Evolutionary conservation across 768 basidiomycete species (phyloP).

Genomic region (Mycena vitilis): DNA sequence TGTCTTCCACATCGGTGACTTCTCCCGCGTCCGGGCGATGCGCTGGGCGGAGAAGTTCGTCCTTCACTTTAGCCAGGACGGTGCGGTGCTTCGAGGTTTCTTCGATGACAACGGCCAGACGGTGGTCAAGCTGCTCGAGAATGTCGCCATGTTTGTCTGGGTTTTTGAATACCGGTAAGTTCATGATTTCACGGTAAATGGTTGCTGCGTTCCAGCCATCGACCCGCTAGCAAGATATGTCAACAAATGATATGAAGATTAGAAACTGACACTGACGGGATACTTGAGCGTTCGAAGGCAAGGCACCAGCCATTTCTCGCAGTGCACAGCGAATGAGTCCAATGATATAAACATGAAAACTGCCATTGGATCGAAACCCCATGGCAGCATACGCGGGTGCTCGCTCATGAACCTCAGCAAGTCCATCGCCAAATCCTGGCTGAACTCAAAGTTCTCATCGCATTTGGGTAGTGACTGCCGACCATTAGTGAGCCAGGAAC

Average conservation of each 20-base stretch:
- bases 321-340: not conserved
- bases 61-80: not conserved
- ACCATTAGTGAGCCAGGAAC: no score
- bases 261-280: not conserved
- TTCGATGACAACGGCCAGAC: not conserved
- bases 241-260: not conserved
- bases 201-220: not conserved
- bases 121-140: not conserved
- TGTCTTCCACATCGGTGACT: no score
- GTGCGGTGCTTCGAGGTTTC: not conserved
- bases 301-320: constrained; percentile 1
- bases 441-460: not conserved
- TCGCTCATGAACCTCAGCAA: constrained; percentile 3
- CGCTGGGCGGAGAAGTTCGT: not conserved
- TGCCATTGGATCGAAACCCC: constrained; percentile 10
- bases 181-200: not conserved
- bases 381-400: constrained; percentile 6
- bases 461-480: no score
- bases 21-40: no score
- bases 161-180: not conserved
- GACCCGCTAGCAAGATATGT: not conserved
- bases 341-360: not conserved
- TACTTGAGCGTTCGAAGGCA: not conserved
- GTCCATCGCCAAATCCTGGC: not conserved
- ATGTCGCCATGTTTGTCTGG: not conserved